These are phyloP conservation scores for Russula virescens DNA, from an alignment of 768 basidiomycete genomes.

Conservation along the genomic window DNA sequence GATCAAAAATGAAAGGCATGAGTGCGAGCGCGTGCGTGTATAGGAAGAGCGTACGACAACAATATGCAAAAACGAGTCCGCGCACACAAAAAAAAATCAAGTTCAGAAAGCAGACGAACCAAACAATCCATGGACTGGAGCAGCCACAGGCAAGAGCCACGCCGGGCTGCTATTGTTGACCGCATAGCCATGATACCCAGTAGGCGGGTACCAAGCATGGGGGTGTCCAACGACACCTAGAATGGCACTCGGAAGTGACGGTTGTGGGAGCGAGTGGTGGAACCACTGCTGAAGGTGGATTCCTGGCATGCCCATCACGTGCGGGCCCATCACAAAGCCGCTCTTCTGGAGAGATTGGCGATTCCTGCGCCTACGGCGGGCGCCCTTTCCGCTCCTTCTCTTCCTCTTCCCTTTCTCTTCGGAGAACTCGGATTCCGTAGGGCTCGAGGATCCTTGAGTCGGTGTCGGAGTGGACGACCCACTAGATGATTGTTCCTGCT, in stretches of 20 bases:
- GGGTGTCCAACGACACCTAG: no score
- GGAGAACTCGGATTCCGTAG: not conserved
- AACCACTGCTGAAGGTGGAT: not conserved
- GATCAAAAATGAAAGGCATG: no score
- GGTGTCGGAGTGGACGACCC: not conserved
- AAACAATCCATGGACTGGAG: not conserved
- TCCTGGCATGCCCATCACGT: not conserved
- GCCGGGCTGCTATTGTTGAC: no score
- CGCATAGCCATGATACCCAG: not conserved
- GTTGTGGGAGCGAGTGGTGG: not conserved
- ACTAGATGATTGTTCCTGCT: not conserved
- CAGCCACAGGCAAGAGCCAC: not conserved
- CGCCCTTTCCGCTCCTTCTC: not conserved
- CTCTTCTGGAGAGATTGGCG: not conserved
- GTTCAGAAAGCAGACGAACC: not conserved
- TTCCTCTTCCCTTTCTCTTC: not conserved
- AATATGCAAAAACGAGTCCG: no score
- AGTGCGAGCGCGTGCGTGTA: no score
- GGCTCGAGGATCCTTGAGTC: not conserved
- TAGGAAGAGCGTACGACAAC: no score
- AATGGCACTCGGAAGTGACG: no score
- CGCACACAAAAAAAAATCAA: not conserved
- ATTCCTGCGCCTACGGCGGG: not conserved
- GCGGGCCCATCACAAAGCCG: slow-evolving; percentile 5
- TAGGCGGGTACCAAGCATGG: not conserved